Evolutionary conservation across 441 rosid species (phyloP), one percentile per base, ranked within the genome.

Genomic region (Erysimum pusillum): DNA sequence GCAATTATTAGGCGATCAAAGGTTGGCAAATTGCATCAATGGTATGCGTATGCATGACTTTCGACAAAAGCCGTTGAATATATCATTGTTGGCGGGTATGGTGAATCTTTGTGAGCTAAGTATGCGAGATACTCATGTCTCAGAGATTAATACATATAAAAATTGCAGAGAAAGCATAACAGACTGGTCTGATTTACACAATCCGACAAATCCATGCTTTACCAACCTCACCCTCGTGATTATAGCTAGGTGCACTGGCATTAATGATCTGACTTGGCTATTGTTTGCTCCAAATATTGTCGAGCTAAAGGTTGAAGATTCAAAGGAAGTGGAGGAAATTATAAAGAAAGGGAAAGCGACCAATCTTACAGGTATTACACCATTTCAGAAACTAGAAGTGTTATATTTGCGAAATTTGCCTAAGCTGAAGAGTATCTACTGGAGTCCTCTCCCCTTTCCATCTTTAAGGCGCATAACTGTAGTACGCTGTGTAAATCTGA

Each of bases 211-310:
- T 9, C 42, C 5, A 3, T 39, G 42, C 42, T 39, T 44, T 44
- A 44, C 17, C 17, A 44, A 44, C 49, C 8, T 44, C 49, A 4
- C n/a, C 9, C 0, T 0, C 0, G 39, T 79, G 6, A 0, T 0
- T 2, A 44, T 44, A 82, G 0, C 0, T 3, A 0, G 0, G 0
- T 76, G 81, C 44, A 7, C 0, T 7, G 2, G 44, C 5, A 9
- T 73, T 6, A 28, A 7, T 35, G 75, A 82, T 53, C 20, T 82
- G 67, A 79, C 74, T 31, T 76, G 79, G 81, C 25, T 79, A 20
- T 0, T 75, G 51, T 51, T 67, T 5, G 77, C 51, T 45, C 51
- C 20, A n/a, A 45, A n/a, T 46, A 69, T 72, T 72, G 41, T 6
- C 17, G 0, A 0, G 36, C 67, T 9, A 7, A 1, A 0, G 0